Conservation (phyloP, 768 basidiomycete genomes). For the Dentipellis fragilis region DNA sequence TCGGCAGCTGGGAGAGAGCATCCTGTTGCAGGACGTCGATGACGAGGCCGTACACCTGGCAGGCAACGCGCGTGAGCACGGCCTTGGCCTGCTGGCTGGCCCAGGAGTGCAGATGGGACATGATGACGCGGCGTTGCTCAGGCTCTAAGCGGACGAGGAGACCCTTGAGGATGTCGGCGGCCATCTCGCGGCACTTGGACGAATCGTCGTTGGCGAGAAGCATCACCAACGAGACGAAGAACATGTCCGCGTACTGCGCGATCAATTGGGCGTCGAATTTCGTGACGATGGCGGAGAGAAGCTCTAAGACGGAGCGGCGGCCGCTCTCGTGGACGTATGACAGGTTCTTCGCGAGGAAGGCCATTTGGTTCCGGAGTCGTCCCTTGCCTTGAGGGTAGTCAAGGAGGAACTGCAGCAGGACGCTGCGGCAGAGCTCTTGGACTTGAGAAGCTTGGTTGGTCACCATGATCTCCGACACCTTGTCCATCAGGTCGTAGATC, state of each 20-base stretch:
- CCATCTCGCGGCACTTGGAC: slow-evolving; percentile 81
- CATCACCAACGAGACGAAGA: slow-evolving; percentile 89
- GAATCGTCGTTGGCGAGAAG: slow-evolving; percentile 92
- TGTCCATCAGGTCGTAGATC: slow-evolving; percentile 95
- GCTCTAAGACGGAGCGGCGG: slow-evolving; percentile 86
- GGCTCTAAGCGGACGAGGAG: slow-evolving; percentile 64
- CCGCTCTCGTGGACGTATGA: slow-evolving; percentile 88
- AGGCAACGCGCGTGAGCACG: slow-evolving; percentile 60
- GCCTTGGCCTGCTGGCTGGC: slow-evolving; percentile 48
- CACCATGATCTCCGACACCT: slow-evolving; percentile 84
- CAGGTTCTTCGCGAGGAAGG: slow-evolving; percentile 86
- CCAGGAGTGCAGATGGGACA: slow-evolving; percentile 77
- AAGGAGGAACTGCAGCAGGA: slow-evolving; percentile 87
- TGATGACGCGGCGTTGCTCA: slow-evolving; percentile 40
- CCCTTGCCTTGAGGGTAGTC: slow-evolving; percentile 97
- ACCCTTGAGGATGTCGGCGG: slow-evolving; percentile 69
- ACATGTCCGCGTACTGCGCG: slow-evolving; percentile 73
- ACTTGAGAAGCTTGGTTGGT: slow-evolving; percentile 87
- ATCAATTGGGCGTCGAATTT: slow-evolving; percentile 77
- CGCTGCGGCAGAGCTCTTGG: slow-evolving; percentile 83
- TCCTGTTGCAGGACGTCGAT: slow-evolving; percentile 55
- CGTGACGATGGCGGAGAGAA: slow-evolving; percentile 71
- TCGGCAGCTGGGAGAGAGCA: slow-evolving; percentile 31
- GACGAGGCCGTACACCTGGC: slow-evolving; percentile 76
- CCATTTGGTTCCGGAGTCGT: slow-evolving; percentile 78